Percentiles rank a stretch among this genome's conserved stretches.
phyloP scores from a whole-genome alignment of 2,329 filamentous ascomycete genomes.

The Fusarium coffeatum region DNA sequence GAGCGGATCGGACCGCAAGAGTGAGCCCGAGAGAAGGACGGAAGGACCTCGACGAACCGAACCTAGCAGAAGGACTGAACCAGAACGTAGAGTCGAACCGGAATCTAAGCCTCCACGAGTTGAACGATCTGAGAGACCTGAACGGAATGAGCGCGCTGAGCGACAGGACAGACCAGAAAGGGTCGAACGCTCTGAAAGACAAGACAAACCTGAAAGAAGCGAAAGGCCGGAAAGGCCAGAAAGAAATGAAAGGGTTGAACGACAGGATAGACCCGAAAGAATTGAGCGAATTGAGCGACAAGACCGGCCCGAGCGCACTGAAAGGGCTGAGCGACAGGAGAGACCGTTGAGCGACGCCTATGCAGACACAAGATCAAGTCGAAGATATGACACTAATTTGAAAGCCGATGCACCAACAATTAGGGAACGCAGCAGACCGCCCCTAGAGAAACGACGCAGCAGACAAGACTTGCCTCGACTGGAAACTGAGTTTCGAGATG shows the following conservation, averaged over 20 bases:
- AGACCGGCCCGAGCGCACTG: conserved; percentile 15
- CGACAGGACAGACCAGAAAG: background rate
- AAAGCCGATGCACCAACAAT: conserved; percentile 25
- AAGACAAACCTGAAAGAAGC: conserved; percentile 20
- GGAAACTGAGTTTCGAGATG: conserved; percentile 55
- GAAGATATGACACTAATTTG: conserved; percentile 34
- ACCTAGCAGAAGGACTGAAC: conserved; percentile 6
- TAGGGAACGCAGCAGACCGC: conserved; percentile 41
- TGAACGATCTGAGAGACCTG: conserved; percentile 19
- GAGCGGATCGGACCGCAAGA: conserved; percentile 10
- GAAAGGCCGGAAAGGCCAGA: conserved; percentile 13
- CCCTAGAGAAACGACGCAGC: conserved; percentile 48
- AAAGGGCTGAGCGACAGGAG: conserved; percentile 25
- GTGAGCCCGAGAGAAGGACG: conserved; percentile 10
- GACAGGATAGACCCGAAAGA: background rate
- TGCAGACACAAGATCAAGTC: conserved; percentile 20
- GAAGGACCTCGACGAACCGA: conserved; percentile 13
- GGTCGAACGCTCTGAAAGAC: background rate
- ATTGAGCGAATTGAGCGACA: background rate
- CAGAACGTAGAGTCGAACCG: conserved; percentile 6
- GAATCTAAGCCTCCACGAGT: conserved; percentile 20
- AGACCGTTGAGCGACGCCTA: conserved; percentile 22
- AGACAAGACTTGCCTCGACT: conserved; percentile 58
- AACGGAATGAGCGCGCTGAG: background rate
- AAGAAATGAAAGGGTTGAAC: background rate